A percentile compares a stretch with the other conserved stretches of the same genome.
phyloP scores from a whole-genome alignment of 2,329 filamentous ascomycete genomes.

The Hypoxylon sp. region DNA sequence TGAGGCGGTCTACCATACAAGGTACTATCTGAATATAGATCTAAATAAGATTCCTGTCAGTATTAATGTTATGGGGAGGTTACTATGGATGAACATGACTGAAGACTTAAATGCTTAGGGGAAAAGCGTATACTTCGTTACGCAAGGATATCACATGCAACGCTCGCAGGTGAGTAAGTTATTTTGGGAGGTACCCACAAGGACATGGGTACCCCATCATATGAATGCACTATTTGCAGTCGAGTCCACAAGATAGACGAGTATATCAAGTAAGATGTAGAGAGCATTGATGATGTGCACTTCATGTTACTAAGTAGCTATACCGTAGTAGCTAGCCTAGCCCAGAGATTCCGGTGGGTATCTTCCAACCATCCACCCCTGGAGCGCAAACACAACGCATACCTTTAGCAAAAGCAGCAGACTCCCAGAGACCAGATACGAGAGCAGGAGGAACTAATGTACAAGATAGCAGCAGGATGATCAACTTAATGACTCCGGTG shows the following conservation, averaged over 20 bases:
- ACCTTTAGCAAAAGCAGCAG: slow-evolving; percentile 20
- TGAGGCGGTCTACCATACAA: too few species aligned
- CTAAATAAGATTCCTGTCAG: too few species aligned
- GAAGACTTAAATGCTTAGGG: neutral
- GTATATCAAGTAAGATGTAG: neutral
- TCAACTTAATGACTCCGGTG: slow-evolving; percentile 46
- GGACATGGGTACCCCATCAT: neutral
- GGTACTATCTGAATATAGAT: too few species aligned
- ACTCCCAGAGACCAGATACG: slow-evolving; percentile 28
- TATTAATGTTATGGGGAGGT: too few species aligned
- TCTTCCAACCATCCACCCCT: slow-evolving; percentile 29
- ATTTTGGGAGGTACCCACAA: neutral
- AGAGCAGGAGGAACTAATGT: slow-evolving; percentile 45
- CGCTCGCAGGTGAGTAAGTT: neutral
- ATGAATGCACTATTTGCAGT: neutral
- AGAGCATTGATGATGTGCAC: slow-evolving; percentile 29
- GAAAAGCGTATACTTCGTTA: neutral
- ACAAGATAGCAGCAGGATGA: slow-evolving; percentile 37
- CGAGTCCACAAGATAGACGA: neutral
- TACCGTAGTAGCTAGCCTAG: slow-evolving; percentile 28
- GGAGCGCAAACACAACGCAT: slow-evolving; percentile 26
- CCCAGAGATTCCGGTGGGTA: slow-evolving; percentile 29
- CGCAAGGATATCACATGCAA: neutral
- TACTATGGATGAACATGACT: neutral
- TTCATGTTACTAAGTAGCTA: slow-evolving; percentile 41